Base-by-base conservation (phyloP, 805 yeast genomes). In the Jamesozyma jinghongensis region DNA sequence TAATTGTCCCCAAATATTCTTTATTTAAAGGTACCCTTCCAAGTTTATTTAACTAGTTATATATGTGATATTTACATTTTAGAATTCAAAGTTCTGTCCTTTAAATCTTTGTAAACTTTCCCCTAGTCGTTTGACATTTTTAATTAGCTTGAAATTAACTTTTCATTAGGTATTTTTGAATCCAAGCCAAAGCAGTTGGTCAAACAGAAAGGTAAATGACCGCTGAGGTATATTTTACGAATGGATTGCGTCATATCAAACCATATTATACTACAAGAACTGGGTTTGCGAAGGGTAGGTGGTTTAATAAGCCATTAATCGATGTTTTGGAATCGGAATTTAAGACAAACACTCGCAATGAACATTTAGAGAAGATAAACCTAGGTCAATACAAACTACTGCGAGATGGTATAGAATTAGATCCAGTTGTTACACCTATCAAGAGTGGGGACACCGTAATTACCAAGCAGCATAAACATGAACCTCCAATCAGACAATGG, bases 401-500 rank as follows among this genome's bases (percentile, higher is more conserved):
- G 3, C 43, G 58, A 18, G 51, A 43, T 17, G 56, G 47, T 10
- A 40, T 14, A 16, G 33, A 33, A 13, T 34, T 55, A 5, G 43
- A 43, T 14, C 42, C 49, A 3, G 27, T 51, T 13, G 7, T 4
- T 2, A 37, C 49, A 1, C 40, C 34, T 1, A 53, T 62, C 5
- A 41, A 46, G 29, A 50, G 51, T 34, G 57, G 59, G 22, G 66
- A 62, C 37, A 32, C 52, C 6, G 41, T 61, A 5, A 47, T 45
- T 17, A 51, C 54, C 1, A 42, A 42, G 4, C 45, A 77, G 36
- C 97, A 87, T 57, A 73, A 88, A 43, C 97, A 90, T 56, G 98
- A 92, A 54, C 95, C 97, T 5, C 78, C 94, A 0, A 87, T 88
- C 2, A 60, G 77, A 46, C 51, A 52, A 32, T 60, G 65, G 65